Conservation (phyloP, 2,329 filamentous ascomycete genomes). For the Colletotrichum limetticola region DNA sequence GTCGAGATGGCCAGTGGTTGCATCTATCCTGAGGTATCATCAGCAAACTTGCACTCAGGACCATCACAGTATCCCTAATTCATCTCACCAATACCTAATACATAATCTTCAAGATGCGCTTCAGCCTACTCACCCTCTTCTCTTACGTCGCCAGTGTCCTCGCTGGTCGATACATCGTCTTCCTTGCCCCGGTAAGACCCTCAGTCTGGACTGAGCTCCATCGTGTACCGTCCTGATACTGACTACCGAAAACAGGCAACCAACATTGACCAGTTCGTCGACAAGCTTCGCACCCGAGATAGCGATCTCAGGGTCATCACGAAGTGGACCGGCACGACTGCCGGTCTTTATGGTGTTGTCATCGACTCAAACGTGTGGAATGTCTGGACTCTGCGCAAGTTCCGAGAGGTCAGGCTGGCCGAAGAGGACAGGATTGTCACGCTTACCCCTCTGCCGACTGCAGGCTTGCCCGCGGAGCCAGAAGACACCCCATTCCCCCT, state of each 20-base stretch:
- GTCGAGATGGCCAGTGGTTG: not conserved
- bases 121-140: not conserved
- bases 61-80: not conserved
- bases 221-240: not conserved
- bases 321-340: not conserved
- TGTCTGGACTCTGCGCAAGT: not conserved
- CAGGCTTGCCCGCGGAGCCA: not conserved
- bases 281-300: not conserved
- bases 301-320: not conserved
- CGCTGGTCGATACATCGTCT: constrained; percentile 14
- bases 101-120: not conserved
- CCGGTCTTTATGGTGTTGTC: constrained; percentile 16
- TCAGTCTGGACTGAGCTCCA: not conserved
- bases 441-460: not conserved
- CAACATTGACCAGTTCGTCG: constrained; percentile 13
- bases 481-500: not conserved
- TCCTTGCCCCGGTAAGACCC: constrained; percentile 15
- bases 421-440: constrained; percentile 12
- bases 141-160: not conserved
- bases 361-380: constrained; percentile 18
- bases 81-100: not conserved
- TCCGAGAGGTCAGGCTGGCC: constrained; percentile 10
- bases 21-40: not conserved
- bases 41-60: not conserved
- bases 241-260: not conserved